Evolutionary conservation across 2,329 filamentous ascomycete species (phyloP).

Genomic region (Epichloe elymi): DNA sequence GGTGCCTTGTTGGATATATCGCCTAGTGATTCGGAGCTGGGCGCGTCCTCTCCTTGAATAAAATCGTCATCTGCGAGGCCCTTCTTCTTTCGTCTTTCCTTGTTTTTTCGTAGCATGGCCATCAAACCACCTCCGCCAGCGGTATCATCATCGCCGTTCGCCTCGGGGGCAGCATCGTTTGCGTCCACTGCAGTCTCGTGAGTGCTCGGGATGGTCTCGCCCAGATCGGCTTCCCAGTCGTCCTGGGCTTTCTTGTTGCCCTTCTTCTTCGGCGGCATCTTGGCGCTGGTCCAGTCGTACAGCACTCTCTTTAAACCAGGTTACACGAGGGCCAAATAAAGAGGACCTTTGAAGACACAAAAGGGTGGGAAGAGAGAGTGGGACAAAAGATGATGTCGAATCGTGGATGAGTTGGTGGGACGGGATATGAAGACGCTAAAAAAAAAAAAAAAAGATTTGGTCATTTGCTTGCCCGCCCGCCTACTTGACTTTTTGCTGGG

Average conservation of each 20-base stretch:
- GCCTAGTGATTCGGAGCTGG: conserved; percentile 17
- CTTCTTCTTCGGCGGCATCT: conserved; percentile 94
- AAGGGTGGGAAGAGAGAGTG: background rate
- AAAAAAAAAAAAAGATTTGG: background rate
- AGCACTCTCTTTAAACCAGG: background rate
- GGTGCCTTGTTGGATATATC: conserved; percentile 52
- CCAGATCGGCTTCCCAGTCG: conserved; percentile 90
- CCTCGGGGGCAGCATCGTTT: conserved; percentile 29
- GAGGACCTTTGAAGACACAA: background rate
- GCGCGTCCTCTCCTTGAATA: conserved; percentile 50
- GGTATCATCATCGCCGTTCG: conserved; percentile 39
- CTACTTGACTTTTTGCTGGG: background rate
- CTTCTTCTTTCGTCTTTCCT: conserved; percentile 85
- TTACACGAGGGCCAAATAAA: background rate
- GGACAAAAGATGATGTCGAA: background rate
- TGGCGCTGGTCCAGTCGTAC: conserved; percentile 17
- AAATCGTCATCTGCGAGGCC: conserved; percentile 55
- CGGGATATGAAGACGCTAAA: background rate
- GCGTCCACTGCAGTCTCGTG: conserved; percentile 31
- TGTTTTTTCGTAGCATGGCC: conserved; percentile 70
- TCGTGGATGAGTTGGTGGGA: background rate
- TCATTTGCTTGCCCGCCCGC: background rate
- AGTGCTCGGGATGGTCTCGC: conserved; percentile 57
- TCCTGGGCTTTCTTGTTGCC: conserved; percentile 68
- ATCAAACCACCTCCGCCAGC: conserved; percentile 57